phyloP scores from a whole-genome alignment of 345 rosid species.

The Mangifera indica region DNA sequence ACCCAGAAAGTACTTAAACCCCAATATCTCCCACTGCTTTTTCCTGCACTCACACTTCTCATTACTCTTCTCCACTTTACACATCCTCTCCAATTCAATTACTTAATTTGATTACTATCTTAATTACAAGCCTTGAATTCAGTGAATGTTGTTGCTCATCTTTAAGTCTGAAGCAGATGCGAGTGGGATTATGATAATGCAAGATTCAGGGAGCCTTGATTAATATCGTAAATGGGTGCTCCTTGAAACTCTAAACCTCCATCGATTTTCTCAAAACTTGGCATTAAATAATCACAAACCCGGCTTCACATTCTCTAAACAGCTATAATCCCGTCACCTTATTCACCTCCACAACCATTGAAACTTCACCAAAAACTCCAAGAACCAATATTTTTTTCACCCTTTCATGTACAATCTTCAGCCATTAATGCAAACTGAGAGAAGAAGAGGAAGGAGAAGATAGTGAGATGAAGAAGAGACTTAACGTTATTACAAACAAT shows the following conservation, averaged over 20 bases:
- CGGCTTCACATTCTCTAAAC: constrained; percentile 15
- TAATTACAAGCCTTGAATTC: constrained; percentile 7
- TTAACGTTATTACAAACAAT: constrained; percentile 4
- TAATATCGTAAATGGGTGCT: constrained; percentile 11
- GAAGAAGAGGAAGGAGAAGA: neutral
- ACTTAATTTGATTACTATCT: neutral
- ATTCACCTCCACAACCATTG: neutral
- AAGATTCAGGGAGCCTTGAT: constrained; percentile 13
- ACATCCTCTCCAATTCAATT: constrained; percentile 33
- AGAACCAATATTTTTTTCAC: constrained; percentile 10
- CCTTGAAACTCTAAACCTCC: constrained; percentile 31
- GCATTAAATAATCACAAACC: constrained; percentile 25
- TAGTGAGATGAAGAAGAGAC: neutral
- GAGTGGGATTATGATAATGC: constrained; percentile 18
- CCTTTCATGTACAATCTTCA: constrained; percentile 7
- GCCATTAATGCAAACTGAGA: constrained; percentile 18
- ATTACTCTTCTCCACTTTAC: constrained; percentile 39
- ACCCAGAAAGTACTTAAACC: constrained; percentile 44
- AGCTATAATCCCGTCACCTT: constrained; percentile 7
- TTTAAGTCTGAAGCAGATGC: constrained; percentile 13
- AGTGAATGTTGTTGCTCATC: neutral
- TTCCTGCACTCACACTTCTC: constrained; percentile 41
- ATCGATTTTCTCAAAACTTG: constrained; percentile 24
- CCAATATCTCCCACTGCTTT: constrained; percentile 53
- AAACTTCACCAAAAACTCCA: neutral